Percentiles rank a stretch among this genome's conserved stretches.
Evolutionary conservation across 225 moss, liverwort and hornwort genomes (phyloP).

Genomic region (Pseudoscleropodium purum): DNA sequence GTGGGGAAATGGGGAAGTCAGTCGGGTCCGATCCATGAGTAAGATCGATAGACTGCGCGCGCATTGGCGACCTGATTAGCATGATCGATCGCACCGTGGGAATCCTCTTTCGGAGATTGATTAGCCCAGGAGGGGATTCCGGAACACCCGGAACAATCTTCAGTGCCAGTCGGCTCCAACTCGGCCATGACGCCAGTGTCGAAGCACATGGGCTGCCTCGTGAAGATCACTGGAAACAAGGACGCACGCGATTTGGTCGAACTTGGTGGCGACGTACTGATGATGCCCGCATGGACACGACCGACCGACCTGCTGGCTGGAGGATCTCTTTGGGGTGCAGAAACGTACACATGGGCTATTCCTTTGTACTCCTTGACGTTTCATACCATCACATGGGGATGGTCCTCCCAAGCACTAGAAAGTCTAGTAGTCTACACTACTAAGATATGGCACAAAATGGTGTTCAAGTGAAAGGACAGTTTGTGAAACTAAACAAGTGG

Average conservation of each 20-base stretch:
- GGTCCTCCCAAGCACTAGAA: too few species aligned
- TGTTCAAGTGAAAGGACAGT: neutral
- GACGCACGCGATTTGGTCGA: neutral
- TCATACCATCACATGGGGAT: too few species aligned
- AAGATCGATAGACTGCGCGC: too few species aligned
- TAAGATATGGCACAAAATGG: neutral
- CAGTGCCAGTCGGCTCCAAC: neutral
- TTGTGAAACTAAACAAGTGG: neutral
- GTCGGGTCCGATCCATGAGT: neutral
- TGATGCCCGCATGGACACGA: neutral
- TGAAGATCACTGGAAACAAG: neutral
- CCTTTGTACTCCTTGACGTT: neutral
- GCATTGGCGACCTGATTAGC: neutral
- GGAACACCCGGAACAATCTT: neutral
- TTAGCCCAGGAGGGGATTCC: neutral
- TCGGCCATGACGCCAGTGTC: neutral
- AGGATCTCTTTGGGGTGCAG: too few species aligned
- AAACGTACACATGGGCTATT: neutral
- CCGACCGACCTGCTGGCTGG: neutral
- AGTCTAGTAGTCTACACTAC: too few species aligned
- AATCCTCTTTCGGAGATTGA: neutral
- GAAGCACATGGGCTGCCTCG: neutral
- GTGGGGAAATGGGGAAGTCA: neutral
- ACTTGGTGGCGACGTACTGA: neutral
- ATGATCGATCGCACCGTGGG: neutral